A percentile compares a stretch with the other conserved stretches of the same genome.
These are phyloP conservation scores for Coffea humblotiana DNA, from an alignment of 305 asterid species.

Conservation along the genomic window DNA sequence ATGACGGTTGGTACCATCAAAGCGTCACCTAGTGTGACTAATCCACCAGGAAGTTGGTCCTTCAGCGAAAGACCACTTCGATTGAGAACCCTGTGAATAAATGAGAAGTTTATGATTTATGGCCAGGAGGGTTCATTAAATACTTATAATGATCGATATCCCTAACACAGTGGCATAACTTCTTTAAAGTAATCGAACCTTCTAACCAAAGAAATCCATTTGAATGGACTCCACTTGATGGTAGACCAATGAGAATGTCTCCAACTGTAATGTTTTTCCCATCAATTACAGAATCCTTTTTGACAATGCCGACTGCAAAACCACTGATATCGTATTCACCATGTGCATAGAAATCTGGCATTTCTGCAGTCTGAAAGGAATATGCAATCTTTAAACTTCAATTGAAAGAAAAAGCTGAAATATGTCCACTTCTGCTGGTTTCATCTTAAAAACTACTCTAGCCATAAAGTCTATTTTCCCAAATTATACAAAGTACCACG, in stretches of 20 bases:
- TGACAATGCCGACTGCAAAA: slow-evolving; percentile 84
- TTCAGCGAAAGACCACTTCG: slow-evolving; percentile 70
- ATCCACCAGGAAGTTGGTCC: slow-evolving; percentile 71
- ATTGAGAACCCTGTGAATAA: slow-evolving; percentile 59
- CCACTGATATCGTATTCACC: slow-evolving; percentile 97
- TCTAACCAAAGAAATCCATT: slow-evolving; percentile 93
- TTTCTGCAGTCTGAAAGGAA: slow-evolving; percentile 86
- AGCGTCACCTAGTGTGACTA: slow-evolving; percentile 71
- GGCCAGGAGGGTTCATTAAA: not conserved
- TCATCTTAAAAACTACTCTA: not conserved
- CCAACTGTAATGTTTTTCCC: slow-evolving; percentile 74
- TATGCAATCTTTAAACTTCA: not conserved
- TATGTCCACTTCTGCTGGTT: not conserved
- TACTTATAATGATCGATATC: not conserved
- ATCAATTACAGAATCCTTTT: slow-evolving; percentile 72
- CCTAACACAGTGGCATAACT: not conserved
- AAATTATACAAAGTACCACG: not conserved
- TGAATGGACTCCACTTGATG: slow-evolving; percentile 97
- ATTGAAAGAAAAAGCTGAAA: not conserved
- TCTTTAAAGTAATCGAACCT: slow-evolving; percentile 43
- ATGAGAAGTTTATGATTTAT: not conserved
- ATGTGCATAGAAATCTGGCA: slow-evolving; percentile 90
- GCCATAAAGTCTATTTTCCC: not conserved
- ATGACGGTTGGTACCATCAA: slow-evolving; percentile 93
- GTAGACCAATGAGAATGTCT: slow-evolving; percentile 82